These are phyloP conservation scores for Citrus australasica DNA, from an alignment of 345 rosid genomes.

Conservation along the genomic window DNA sequence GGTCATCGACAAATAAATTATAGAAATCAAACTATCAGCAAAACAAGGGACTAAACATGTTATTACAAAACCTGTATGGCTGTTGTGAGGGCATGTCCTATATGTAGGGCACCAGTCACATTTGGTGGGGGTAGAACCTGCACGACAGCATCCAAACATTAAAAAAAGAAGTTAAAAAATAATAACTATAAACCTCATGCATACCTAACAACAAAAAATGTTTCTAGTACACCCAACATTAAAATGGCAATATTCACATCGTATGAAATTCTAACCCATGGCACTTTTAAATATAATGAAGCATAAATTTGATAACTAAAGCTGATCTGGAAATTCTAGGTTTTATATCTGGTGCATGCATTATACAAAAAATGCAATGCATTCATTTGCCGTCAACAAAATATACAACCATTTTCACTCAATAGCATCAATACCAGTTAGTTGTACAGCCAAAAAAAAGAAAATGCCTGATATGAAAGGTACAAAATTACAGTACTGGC, in stretches of 20 bases:
- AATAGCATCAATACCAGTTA: neutral
- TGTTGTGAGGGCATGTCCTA: conserved; percentile 93
- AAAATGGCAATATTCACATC: neutral
- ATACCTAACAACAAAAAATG: neutral
- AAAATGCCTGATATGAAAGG: neutral
- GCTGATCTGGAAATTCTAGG: neutral
- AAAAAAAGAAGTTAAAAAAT: neutral
- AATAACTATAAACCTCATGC: too few relatives aligned
- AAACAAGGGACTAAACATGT: conserved; percentile 1
- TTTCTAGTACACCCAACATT: neutral
- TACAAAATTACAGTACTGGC: neutral
- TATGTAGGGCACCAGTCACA: conserved; percentile 95
- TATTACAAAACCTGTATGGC: conserved; percentile 64
- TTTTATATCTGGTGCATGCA: neutral
- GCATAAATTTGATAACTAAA: neutral
- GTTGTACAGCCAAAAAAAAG: neutral
- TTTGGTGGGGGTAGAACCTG: conserved; percentile 99
- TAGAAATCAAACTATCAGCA: neutral
- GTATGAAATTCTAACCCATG: neutral
- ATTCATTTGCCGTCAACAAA: neutral
- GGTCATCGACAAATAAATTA: conserved; percentile 1
- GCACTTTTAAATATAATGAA: neutral
- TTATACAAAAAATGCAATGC: neutral
- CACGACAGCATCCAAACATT: conserved; percentile 11
- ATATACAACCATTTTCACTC: neutral